Evolutionary conservation across 257 asterid species (phyloP), one percentile per base, ranked within the genome.

Genomic region (Penstemon eatonii): DNA sequence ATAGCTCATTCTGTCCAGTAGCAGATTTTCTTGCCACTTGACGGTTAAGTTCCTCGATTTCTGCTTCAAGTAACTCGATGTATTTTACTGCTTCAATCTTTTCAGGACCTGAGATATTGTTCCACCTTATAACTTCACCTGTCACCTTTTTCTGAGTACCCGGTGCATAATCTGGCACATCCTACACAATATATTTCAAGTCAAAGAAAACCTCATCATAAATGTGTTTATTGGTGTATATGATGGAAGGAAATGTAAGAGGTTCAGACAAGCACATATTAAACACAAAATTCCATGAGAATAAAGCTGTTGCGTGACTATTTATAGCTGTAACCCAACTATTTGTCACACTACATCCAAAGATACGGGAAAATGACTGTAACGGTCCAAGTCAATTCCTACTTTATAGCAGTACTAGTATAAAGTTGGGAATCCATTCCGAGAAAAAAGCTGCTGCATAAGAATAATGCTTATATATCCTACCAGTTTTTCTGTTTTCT

Each of bases 101-200:
- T 73, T 94, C 99, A 56, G 91, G 89, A 56, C 99, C 99, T 25
- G 97, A 84, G 69, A 89, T 68, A 59, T 87, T 87, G 74, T 87
- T 94, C 99, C 99, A 94, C 78, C 96, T 86, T 80, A 94, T 85
- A 55, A 94, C 96, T 79, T 94, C 99, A 68, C 99, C 99, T 10
- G 87, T 73, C 78, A 94, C 96, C 58, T 87, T 94, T 81, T 94
- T 94, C 79, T 94, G 97, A 3, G 96, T 84, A 67, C 99, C 99
- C 13, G 96, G 94, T 61, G 97, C 97, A 82, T 81, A 94, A 73
- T 90, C 92, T 51, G 92, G 90, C 63, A 60, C 76, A 72, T 91
- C 99, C 99, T 94, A 78, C 70, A 70, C 58, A 81, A 52, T 62
- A 66, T 25, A 72, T 60, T 65, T 63, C 59, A 73, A 46, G 73